phyloP scores from a whole-genome alignment of 768 basidiomycete species.

The Agrocybe praecox region DNA sequence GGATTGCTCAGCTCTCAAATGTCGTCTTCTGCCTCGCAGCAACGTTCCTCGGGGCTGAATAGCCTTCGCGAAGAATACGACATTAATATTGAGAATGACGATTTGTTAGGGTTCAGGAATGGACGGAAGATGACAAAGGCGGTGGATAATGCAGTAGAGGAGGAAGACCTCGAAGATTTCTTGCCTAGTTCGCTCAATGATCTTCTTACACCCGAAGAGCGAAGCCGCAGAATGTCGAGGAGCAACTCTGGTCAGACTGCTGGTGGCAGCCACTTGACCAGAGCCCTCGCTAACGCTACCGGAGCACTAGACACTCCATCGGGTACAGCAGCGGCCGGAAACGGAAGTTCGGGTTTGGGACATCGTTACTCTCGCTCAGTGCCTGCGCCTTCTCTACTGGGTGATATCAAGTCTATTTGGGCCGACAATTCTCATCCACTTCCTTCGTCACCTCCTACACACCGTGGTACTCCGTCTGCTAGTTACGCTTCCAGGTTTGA shows the following conservation, averaged over 20 bases:
- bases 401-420: constrained; percentile 84
- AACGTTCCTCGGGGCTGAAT: constrained; percentile 13
- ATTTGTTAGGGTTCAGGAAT: constrained; percentile 24
- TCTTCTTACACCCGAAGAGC: constrained; percentile 86
- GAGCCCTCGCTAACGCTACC: constrained; percentile 15
- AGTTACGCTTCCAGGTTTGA: constrained; percentile 51
- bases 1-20: constrained; percentile 22
- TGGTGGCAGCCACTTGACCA: constrained; percentile 17
- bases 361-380: constrained; percentile 87
- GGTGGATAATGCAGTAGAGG: constrained; percentile 55
- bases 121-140: constrained; percentile 16
- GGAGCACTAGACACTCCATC: neutral
- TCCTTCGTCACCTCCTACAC: constrained; percentile 38
- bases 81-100: constrained; percentile 42
- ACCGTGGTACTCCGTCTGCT: constrained; percentile 50
- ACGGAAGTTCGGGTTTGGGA: constrained; percentile 29
- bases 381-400: constrained; percentile 73
- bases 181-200: constrained; percentile 88
- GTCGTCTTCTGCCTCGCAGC: constrained; percentile 25
- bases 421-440: constrained; percentile 46
- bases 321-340: constrained; percentile 10
- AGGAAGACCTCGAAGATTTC: constrained; percentile 87
- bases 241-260: constrained; percentile 53
- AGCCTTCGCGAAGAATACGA: constrained; percentile 31
- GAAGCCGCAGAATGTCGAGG: constrained; percentile 78